Evolutionary conservation across 768 basidiomycete species (phyloP), one percentile per base, ranked within the genome.

Genomic region (Lactarius quietus): DNA sequence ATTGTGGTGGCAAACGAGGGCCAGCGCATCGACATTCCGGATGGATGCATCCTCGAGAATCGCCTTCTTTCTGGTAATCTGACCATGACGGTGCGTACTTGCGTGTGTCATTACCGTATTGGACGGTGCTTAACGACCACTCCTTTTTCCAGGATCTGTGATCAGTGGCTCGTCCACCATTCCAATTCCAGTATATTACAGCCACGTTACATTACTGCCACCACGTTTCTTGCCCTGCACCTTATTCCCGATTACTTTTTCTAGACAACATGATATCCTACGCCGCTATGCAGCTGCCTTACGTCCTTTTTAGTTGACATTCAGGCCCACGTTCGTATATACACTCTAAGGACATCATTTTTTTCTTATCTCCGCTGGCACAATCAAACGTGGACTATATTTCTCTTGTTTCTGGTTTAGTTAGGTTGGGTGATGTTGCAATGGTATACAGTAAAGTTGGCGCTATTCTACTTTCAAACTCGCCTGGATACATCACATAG

Each of bases 1-100:
- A 95, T 96, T 70, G 72, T 91, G 63, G 88, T 92, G 65, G 89
- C 90, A 28, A 90, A 87, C 72, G 90, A 91, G 72, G 89, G 89
- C 10, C 83, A 85, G 70, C 81, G 83, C 62, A 91, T 92, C 61
- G 83, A 87, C 71, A 85, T 92, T 53, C 90, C 89, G 28, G 89
- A 92, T 68, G 89, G 88, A 2, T 84, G 86, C 67, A 81, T 86
- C 67, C 76, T 89, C 59, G 88, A 89, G 75, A 88, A 88, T 78
- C 82, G 85, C 70, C 76, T 94, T 68, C 81, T 95, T 56, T 92
- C 92, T 52, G 92, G 93, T 67, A 93, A 91, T 78, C 77, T 94
- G 75, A 88, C 85, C 73, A 90, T 93, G 86, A 93, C 88, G 73
- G 87, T 74, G 57, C 57, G 73, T 72, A 45, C 9, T 41, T 52